phyloP scores from a whole-genome alignment of 495 filamentous ascomycete genomes.

The Talaromyces proteolyticus region DNA sequence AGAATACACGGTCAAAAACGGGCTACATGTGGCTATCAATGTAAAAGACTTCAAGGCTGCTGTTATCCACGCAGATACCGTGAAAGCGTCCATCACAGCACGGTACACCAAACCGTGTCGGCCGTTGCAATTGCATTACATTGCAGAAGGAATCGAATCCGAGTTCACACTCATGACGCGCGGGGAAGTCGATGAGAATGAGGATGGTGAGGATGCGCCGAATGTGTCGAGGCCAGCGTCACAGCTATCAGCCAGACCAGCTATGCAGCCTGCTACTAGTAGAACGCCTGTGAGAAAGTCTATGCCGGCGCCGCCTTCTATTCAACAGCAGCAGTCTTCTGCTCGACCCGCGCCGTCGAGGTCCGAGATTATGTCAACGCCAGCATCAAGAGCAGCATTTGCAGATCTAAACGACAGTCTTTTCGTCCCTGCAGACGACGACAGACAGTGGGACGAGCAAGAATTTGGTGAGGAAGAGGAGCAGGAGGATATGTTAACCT shows the following conservation, averaged over 20 bases:
- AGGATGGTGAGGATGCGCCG: conserved; percentile 36
- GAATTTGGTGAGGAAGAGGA: conserved; percentile 66
- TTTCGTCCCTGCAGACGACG: conserved; percentile 72
- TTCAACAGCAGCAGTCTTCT: conserved; percentile 4
- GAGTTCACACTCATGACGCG: conserved; percentile 95
- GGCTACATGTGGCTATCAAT: conserved; percentile 80
- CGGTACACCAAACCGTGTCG: conserved; percentile 72
- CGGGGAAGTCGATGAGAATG: conserved; percentile 68
- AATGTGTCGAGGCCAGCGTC: conserved; percentile 26
- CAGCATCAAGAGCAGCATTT: conserved; percentile 3
- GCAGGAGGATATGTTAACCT: conserved; percentile 69
- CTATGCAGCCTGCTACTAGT: conserved; percentile 11
- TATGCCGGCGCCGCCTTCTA: conserved; percentile 29
- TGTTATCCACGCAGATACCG: conserved; percentile 74
- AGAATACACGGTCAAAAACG: conserved; percentile 68
- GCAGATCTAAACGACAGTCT: conserved; percentile 67
- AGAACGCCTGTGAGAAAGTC: conserved; percentile 10
- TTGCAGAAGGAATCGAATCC: conserved; percentile 58
- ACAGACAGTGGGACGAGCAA: conserved; percentile 73
- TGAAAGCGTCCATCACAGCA: conserved; percentile 65
- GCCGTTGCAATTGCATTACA: conserved; percentile 80
- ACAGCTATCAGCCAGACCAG: conserved; percentile 29
- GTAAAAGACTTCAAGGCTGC: conserved; percentile 95
- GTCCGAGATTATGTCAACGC: conserved; percentile 1
- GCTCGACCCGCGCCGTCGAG: conserved; percentile 7